Conservation (phyloP, 768 basidiomycete genomes). For the Lactifluus echinatus region DNA sequence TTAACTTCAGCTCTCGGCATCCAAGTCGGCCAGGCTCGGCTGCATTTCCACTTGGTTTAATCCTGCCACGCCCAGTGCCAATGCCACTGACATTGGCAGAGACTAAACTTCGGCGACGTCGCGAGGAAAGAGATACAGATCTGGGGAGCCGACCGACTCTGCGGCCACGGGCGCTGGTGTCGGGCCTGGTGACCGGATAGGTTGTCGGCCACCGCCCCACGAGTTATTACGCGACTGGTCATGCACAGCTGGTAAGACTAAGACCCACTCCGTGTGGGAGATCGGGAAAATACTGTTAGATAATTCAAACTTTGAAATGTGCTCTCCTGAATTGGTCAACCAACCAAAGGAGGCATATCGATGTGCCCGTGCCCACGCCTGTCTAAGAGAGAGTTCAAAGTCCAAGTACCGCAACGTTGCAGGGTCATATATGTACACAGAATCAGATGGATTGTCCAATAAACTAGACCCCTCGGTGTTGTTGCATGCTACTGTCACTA, state of each 20-base stretch:
- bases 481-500: background rate
- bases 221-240: background rate
- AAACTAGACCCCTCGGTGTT: background rate
- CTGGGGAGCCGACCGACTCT: background rate
- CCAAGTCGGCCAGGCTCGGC: background rate
- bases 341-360: background rate
- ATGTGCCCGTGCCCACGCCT: background rate
- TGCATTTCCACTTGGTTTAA: background rate
- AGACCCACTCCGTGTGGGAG: background rate
- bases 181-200: background rate
- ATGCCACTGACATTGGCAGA: background rate
- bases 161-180: background rate
- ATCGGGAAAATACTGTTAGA: background rate
- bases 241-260: background rate
- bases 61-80: background rate
- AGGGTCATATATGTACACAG: background rate
- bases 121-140: background rate
- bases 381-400: background rate
- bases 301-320: background rate
- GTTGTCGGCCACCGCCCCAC: background rate
- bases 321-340: background rate
- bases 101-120: background rate
- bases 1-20: no score
- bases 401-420: background rate
- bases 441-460: background rate